A percentile compares a stretch with the other conserved stretches of the same genome.
These are phyloP conservation scores for Sphagnum contortum DNA, from an alignment of 225 moss, liverwort and hornwort species.

Conservation along the genomic window DNA sequence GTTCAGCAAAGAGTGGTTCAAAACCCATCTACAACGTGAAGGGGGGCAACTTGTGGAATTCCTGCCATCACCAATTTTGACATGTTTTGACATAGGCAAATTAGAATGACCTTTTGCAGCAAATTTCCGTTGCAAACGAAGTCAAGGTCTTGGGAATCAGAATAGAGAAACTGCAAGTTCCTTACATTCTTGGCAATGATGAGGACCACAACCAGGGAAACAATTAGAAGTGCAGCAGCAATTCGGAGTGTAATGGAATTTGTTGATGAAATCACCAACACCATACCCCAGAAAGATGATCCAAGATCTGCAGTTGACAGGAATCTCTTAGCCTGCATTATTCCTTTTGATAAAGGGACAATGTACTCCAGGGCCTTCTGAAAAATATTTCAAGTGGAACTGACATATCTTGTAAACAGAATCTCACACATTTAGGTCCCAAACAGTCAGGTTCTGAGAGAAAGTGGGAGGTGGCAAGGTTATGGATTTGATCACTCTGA, in stretches of 20 bases:
- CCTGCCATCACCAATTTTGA: no score
- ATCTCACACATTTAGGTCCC: no score
- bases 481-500: no score
- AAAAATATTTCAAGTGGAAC: no score
- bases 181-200: slow-evolving; percentile 87
- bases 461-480: no score
- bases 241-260: slow-evolving; percentile 60
- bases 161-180: not conserved
- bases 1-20: not conserved
- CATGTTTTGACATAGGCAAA: no score
- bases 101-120: no score
- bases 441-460: no score
- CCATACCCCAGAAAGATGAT: slow-evolving; percentile 99
- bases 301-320: slow-evolving; percentile 67
- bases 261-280: slow-evolving; percentile 82
- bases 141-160: no score
- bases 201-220: slow-evolving; percentile 67
- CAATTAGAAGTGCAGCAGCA: slow-evolving; percentile 66
- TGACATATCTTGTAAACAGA: no score
- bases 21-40: slow-evolving; percentile 13
- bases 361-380: slow-evolving; percentile 5
- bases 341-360: no score
- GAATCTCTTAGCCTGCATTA: slow-evolving; percentile 6
- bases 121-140: no score
- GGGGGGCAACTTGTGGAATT: not conserved